Percentiles rank a stretch among this genome's conserved stretches.
phyloP scores from a whole-genome alignment of 257 asterid species.

The Paraleonurus japonicus region DNA sequence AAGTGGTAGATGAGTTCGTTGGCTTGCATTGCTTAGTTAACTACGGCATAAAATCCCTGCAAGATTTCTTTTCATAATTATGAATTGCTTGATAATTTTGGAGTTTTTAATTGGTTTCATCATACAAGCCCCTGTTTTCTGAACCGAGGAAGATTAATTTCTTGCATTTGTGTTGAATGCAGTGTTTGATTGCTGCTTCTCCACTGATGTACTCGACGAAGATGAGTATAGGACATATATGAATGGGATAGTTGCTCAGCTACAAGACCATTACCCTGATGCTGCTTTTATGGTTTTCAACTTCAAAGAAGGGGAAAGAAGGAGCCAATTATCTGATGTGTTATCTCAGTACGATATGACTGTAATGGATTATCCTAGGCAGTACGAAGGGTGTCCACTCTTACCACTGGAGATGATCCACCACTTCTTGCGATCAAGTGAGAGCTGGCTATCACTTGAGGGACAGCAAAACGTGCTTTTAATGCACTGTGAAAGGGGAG shows the following conservation, averaged over 20 bases:
- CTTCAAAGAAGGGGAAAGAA: slow-evolving; percentile 85
- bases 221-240: slow-evolving; percentile 83
- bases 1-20: not conserved
- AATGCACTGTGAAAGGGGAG: slow-evolving; percentile 98
- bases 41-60: not conserved
- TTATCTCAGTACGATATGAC: slow-evolving; percentile 97
- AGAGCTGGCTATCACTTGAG: slow-evolving; percentile 97
- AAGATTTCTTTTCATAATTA: not conserved
- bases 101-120: slow-evolving; percentile 5
- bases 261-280: slow-evolving; percentile 95
- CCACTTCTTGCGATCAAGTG: slow-evolving; percentile 94
- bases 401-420: slow-evolving; percentile 94
- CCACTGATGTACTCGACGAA: slow-evolving; percentile 85
- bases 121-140: not conserved
- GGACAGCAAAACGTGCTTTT: slow-evolving; percentile 97
- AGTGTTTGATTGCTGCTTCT: slow-evolving; percentile 99
- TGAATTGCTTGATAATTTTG: not conserved
- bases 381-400: slow-evolving; percentile 88
- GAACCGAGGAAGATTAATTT: not conserved
- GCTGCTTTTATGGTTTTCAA: slow-evolving; percentile 99
- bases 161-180: slow-evolving; percentile 31
- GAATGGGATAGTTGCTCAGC: slow-evolving; percentile 96
- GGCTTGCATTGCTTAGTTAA: slow-evolving; percentile 15
- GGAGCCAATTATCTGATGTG: slow-evolving; percentile 85
- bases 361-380: slow-evolving; percentile 97